Evolutionary conservation across 345 rosid genomes (phyloP).

Genomic region (Alliaria petiolata): DNA sequence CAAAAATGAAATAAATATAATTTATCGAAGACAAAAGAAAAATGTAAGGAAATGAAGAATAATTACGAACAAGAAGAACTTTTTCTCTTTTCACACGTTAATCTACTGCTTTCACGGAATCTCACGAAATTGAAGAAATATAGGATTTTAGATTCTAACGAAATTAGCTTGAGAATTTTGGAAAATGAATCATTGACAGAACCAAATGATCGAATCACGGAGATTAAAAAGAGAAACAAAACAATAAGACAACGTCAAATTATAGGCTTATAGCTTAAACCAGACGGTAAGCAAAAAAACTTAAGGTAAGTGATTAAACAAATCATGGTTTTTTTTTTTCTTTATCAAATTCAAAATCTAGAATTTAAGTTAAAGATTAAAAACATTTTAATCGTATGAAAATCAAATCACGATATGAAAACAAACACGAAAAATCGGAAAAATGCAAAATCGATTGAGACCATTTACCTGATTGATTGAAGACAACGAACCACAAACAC

Average conservation of each 20-base stretch:
- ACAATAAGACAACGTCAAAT: background rate
- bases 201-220: background rate
- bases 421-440: background rate
- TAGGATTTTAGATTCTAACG: slow-evolving; percentile 1
- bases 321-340: background rate
- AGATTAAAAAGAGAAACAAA: background rate
- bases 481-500: slow-evolving; percentile 43
- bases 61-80: background rate
- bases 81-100: slow-evolving; percentile 13
- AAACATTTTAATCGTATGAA: background rate
- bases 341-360: background rate
- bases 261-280: slow-evolving; percentile 22
- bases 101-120: background rate
- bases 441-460: slow-evolving; percentile 16
- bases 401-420: background rate
- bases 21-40: background rate
- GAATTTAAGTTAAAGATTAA: slow-evolving; percentile 22
- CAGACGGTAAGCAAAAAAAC: slow-evolving; percentile 20
- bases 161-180: background rate
- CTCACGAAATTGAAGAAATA: background rate
- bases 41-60: background rate
- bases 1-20: background rate
- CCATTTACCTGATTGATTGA: slow-evolving; percentile 62
- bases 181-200: slow-evolving; percentile 9
- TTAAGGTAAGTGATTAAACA: background rate